Conservation (phyloP, 805 yeast species). For the Ogataea paraovalis region DNA sequence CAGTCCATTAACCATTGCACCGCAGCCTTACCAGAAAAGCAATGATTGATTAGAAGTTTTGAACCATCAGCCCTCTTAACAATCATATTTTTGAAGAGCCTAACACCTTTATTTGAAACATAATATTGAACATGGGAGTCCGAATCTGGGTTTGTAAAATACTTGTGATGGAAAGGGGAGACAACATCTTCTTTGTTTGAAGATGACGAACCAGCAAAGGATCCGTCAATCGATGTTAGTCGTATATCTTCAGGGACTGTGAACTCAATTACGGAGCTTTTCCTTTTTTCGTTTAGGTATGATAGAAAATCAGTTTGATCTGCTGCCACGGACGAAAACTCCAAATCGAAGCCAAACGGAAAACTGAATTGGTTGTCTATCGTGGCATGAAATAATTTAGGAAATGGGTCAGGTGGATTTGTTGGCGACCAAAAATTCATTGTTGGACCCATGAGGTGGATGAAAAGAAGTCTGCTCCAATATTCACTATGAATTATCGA, state of each 20-base stretch:
- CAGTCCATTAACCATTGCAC: conserved; percentile 91
- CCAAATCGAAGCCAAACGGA: conserved; percentile 12
- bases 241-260: neutral
- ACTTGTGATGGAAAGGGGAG: conserved; percentile 72
- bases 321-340: conserved; percentile 3
- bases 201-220: too few relatives aligned
- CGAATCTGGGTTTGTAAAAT: conserved; percentile 85
- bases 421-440: conserved; percentile 71
- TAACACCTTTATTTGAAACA: conserved; percentile 58
- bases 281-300: conserved; percentile 20
- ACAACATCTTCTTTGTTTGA: neutral
- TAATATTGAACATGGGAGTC: conserved; percentile 80
- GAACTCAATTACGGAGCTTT: conserved; percentile 3
- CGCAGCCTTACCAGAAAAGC: conserved; percentile 70
- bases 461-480: conserved; percentile 62
- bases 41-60: conserved; percentile 38
- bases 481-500: conserved; percentile 57
- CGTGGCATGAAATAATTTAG: conserved; percentile 29
- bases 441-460: conserved; percentile 51
- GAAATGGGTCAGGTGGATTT: conserved; percentile 46
- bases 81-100: conserved; percentile 45
- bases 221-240: neutral
- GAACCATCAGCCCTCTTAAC: conserved; percentile 9
- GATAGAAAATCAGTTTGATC: conserved; percentile 18
- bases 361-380: conserved; percentile 6